These are phyloP conservation scores for Pseudomonodictys pantanalensis DNA, from an alignment of 495 filamentous ascomycete genomes.

Conservation along the genomic window DNA sequence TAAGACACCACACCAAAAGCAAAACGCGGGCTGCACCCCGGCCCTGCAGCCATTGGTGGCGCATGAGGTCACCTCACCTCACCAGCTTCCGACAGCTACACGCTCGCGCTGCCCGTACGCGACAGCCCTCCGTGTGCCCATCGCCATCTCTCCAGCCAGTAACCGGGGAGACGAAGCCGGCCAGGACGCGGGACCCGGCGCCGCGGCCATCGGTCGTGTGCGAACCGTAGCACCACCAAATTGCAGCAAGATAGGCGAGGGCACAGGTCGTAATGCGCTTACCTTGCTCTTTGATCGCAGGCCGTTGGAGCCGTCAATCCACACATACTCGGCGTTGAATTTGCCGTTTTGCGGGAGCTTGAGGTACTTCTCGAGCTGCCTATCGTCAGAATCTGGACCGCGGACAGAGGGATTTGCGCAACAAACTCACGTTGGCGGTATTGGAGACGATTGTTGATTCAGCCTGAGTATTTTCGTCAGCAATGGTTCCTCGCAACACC, in stretches of 20 bases:
- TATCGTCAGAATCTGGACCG: not conserved
- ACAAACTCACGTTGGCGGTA: constrained; percentile 43
- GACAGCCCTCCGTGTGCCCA: too few species aligned
- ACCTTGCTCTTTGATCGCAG: constrained; percentile 91
- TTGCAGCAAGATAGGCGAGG: constrained; percentile 31
- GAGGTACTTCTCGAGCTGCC: constrained; percentile 88
- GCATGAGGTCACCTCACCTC: constrained; percentile 10
- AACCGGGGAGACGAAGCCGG: constrained; percentile 3
- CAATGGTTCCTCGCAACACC: not conserved
- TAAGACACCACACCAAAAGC: constrained; percentile 28
- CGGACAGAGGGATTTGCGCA: not conserved
- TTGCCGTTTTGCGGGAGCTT: constrained; percentile 81
- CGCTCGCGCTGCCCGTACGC: not conserved
- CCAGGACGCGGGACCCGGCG: too few species aligned
- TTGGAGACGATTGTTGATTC: constrained; percentile 41
- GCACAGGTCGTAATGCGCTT: constrained; percentile 41
- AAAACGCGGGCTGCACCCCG: constrained; percentile 8
- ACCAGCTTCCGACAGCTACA: not conserved
- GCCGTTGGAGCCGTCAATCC: constrained; percentile 80
- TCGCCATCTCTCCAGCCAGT: too few species aligned
- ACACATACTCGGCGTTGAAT: constrained; percentile 93
- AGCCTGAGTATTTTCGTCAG: constrained; percentile 31
- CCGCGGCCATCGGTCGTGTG: too few species aligned
- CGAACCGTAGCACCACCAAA: too few species aligned
- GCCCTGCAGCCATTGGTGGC: constrained; percentile 25